Conservation (phyloP, 495 filamentous ascomycete genomes). For the Talaromyces wortmannii region DNA sequence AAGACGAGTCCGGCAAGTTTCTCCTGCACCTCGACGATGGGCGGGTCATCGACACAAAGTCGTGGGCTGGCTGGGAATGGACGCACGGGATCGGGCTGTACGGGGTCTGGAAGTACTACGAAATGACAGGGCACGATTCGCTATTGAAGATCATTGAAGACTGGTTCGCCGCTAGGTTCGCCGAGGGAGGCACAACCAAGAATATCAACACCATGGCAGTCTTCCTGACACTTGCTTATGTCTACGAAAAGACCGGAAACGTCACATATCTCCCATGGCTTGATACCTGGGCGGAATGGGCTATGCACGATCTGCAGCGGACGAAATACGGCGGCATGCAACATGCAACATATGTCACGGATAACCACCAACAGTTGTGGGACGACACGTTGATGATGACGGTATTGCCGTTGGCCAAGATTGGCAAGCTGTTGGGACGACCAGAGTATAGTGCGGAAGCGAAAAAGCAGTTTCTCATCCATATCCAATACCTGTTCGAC, state of each 20-base stretch:
- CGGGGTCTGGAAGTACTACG: slow-evolving; percentile 72
- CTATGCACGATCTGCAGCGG: slow-evolving; percentile 61
- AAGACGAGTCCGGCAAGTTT: slow-evolving; percentile 62
- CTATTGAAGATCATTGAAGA: slow-evolving; percentile 53
- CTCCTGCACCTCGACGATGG: slow-evolving; percentile 59
- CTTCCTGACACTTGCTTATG: slow-evolving; percentile 62
- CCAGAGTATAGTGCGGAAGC: slow-evolving; percentile 66
- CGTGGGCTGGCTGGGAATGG: slow-evolving; percentile 76
- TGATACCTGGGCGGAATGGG: slow-evolving; percentile 71
- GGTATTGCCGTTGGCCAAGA: slow-evolving; percentile 68
- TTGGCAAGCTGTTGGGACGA: slow-evolving; percentile 55
- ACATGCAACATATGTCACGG: slow-evolving; percentile 59
- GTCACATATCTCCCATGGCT: slow-evolving; percentile 59
- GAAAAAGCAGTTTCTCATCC: slow-evolving; percentile 63
- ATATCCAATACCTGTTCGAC: slow-evolving; percentile 68
- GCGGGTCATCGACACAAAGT: slow-evolving; percentile 71
- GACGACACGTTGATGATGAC: slow-evolving; percentile 81
- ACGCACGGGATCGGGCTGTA: slow-evolving; percentile 73
- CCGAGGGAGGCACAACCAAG: slow-evolving; percentile 63
- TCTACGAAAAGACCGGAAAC: slow-evolving; percentile 62
- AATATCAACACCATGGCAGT: slow-evolving; percentile 78
- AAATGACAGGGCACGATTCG: slow-evolving; percentile 46
- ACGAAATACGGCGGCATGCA: slow-evolving; percentile 69
- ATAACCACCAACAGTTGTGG: slow-evolving; percentile 66
- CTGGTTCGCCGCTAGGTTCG: slow-evolving; percentile 61